These are phyloP conservation scores for Trichoderma brevicompactum DNA, from an alignment of 2,329 filamentous ascomycete species.

Conservation along the genomic window DNA sequence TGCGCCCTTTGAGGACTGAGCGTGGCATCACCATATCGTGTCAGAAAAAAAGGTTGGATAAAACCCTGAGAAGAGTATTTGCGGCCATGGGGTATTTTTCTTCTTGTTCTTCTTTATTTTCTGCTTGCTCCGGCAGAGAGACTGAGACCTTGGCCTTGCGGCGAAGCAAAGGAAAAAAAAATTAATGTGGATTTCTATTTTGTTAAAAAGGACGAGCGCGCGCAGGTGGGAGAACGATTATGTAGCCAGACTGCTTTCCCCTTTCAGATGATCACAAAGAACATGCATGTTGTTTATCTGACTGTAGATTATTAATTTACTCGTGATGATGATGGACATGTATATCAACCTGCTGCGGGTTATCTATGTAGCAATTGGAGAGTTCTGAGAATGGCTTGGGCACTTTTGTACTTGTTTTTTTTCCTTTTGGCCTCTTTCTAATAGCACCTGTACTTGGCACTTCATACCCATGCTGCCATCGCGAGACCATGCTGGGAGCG, in stretches of 20 bases:
- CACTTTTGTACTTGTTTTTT: too few species aligned
- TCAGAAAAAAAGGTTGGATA: conserved; percentile 21
- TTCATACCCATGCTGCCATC: too few species aligned
- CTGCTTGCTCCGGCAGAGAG: background rate
- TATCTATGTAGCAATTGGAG: too few species aligned
- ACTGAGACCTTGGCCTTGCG: background rate
- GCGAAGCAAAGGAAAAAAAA: background rate
- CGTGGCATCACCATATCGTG: conserved; percentile 26
- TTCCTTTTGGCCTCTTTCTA: too few species aligned
- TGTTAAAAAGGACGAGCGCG: background rate
- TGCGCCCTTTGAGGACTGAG: conserved; percentile 10
- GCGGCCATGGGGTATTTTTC: background rate
- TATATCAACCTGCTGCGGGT: too few species aligned
- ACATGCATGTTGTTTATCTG: background rate
- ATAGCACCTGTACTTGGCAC: too few species aligned
- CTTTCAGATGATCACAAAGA: background rate
- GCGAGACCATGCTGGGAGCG: too few species aligned
- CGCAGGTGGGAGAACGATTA: background rate
- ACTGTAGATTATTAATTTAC: background rate
- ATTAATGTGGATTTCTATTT: background rate
- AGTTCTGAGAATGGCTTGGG: too few species aligned
- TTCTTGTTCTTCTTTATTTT: background rate
- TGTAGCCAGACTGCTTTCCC: background rate
- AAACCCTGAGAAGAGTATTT: conserved; percentile 24
- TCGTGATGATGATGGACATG: too few species aligned